These are phyloP conservation scores for Amoebophrya sp. DNA, from an alignment of 169 alveolate genomes.

Conservation along the genomic window DNA sequence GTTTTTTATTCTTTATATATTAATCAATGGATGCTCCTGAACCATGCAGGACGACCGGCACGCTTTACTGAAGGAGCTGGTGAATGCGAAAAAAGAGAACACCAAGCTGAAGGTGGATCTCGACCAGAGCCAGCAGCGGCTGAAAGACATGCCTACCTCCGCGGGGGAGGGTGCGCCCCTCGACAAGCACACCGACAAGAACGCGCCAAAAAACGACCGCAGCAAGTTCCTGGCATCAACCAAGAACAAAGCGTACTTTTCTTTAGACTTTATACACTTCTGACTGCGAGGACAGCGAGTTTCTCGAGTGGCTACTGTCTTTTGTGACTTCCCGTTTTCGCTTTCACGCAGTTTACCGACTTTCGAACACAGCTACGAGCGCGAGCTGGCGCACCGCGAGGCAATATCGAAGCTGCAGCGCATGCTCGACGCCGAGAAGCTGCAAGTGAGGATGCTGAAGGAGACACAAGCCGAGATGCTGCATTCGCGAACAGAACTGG, in stretches of 20 bases:
- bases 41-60: conserved; percentile 1
- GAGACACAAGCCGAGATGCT: neutral
- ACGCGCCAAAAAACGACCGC: neutral
- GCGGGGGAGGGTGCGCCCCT: neutral
- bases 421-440: neutral
- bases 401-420: neutral
- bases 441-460: neutral
- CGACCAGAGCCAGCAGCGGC: neutral
- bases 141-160: neutral
- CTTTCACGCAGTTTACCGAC: too few species aligned
- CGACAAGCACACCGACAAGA: neutral
- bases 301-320: too few species aligned
- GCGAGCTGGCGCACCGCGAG: neutral
- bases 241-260: neutral
- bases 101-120: neutral
- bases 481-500: conserved; percentile 5
- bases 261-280: too few species aligned
- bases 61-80: conserved; percentile 9
- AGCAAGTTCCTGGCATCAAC: neutral
- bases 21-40: too few species aligned
- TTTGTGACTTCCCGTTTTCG: too few species aligned
- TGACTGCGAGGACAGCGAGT: too few species aligned
- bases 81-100: neutral
- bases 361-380: neutral
- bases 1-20: too few species aligned